Percentiles rank a stretch among this genome's conserved stretches.
Evolutionary conservation across 768 basidiomycete genomes (phyloP).

Genomic region (Kwoniella sp.): DNA sequence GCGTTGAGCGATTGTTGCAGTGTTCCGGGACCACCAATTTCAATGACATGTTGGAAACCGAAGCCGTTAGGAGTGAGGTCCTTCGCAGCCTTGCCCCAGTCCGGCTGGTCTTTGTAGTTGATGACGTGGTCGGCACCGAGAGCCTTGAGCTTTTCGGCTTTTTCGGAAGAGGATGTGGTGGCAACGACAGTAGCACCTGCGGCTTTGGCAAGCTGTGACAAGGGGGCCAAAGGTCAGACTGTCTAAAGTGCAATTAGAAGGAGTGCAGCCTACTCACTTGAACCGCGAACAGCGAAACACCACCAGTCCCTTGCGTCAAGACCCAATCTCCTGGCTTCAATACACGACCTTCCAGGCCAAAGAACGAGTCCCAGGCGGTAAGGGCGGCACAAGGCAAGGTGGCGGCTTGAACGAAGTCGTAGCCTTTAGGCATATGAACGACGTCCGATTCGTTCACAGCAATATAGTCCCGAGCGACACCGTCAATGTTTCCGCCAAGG

Average conservation of each 20-base stretch:
- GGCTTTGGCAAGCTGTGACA: constrained; percentile 34
- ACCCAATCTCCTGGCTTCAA: constrained; percentile 31
- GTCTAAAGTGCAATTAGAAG: background rate
- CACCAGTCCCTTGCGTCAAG: constrained; percentile 35
- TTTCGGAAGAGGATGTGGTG: constrained; percentile 29
- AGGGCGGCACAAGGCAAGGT: constrained; percentile 37
- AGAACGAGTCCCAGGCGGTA: constrained; percentile 35
- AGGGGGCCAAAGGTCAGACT: too few relatives aligned
- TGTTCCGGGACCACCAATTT: constrained; percentile 34
- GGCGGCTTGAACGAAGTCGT: constrained; percentile 21
- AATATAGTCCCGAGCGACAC: constrained; percentile 13
- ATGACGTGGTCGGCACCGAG: constrained; percentile 34
- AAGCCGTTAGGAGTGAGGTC: constrained; percentile 22
- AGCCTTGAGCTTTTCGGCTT: constrained; percentile 22
- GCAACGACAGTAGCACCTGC: constrained; percentile 27
- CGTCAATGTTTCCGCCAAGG: constrained; percentile 21
- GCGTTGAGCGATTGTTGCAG: constrained; percentile 31
- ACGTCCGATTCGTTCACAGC: constrained; percentile 16
- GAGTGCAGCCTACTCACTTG: constrained; percentile 24
- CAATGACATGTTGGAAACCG: constrained; percentile 36
- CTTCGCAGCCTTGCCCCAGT: constrained; percentile 27
- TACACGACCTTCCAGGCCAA: constrained; percentile 22
- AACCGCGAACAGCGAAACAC: constrained; percentile 34
- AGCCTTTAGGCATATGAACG: constrained; percentile 20
- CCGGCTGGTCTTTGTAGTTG: constrained; percentile 29